These are phyloP conservation scores for Globisporangium megalacanthum DNA, from an alignment of 352 stramenopile species.

Conservation along the genomic window DNA sequence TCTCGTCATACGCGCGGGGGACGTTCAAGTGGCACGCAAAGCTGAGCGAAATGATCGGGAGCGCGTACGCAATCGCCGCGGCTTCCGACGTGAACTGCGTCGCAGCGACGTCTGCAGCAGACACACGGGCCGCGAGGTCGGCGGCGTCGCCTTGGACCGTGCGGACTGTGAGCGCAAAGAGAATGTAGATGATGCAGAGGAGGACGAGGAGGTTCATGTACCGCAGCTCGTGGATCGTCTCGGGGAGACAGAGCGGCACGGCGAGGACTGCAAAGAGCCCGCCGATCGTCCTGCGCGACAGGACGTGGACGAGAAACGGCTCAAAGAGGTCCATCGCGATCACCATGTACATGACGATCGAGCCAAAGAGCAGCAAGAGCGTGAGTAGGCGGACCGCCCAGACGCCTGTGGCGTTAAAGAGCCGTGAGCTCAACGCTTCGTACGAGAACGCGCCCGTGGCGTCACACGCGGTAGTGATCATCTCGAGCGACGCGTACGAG, in stretches of 20 bases:
- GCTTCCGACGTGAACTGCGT: constrained; percentile 56
- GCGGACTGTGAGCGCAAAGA: constrained; percentile 52
- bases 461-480: constrained; percentile 61
- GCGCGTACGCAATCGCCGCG: constrained; percentile 57
- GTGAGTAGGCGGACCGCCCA: constrained; percentile 73
- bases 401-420: constrained; percentile 60
- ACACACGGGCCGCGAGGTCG: constrained; percentile 30
- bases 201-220: constrained; percentile 79
- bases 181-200: constrained; percentile 76
- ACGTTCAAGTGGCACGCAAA: constrained; percentile 83
- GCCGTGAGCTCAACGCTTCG: constrained; percentile 70
- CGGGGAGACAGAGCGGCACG: constrained; percentile 73
- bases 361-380: constrained; percentile 70
- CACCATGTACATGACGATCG: constrained; percentile 79
- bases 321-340: constrained; percentile 84
- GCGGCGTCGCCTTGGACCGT: constrained; percentile 36
- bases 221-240: constrained; percentile 80
- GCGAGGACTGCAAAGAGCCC: constrained; percentile 56
- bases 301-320: constrained; percentile 49
- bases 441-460: constrained; percentile 67
- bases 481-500: constrained; percentile 68
- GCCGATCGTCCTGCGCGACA: constrained; percentile 60
- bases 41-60: constrained; percentile 77
- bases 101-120: constrained; percentile 26
- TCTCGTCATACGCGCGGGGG: constrained; percentile 70